A percentile compares a stretch with the other conserved stretches of the same genome.
Evolutionary conservation across 768 basidiomycete genomes (phyloP).

Genomic region (Termitomyces sp.): DNA sequence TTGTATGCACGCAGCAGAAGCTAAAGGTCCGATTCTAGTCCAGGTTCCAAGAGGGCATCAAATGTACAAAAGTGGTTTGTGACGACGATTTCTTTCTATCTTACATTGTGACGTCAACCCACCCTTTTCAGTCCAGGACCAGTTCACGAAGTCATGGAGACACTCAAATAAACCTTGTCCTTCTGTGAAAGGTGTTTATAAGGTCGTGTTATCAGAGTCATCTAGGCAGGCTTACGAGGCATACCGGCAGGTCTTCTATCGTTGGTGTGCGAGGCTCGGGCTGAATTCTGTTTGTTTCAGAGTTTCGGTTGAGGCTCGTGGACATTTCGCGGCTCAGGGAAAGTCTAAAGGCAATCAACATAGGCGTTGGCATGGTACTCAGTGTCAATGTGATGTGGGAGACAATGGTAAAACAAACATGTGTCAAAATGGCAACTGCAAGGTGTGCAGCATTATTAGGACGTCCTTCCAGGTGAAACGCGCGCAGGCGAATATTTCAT

Average conservation of each 20-base stretch:
- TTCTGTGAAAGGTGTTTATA: conserved; percentile 57
- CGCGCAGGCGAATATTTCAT: conserved; percentile 48
- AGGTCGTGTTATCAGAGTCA: conserved; percentile 48
- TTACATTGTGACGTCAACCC: background rate
- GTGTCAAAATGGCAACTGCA: conserved; percentile 53
- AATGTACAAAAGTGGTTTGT: conserved; percentile 63
- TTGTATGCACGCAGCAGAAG: conserved; percentile 52
- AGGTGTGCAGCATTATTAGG: conserved; percentile 59
- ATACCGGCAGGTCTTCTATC: conserved; percentile 43
- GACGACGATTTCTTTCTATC: background rate
- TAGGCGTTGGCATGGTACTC: conserved; percentile 73
- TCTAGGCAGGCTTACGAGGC: conserved; percentile 56
- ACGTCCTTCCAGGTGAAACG: conserved; percentile 65
- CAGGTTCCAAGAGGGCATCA: conserved; percentile 57
- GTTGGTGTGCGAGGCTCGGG: background rate
- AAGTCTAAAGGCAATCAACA: conserved; percentile 66
- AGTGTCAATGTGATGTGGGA: conserved; percentile 59
- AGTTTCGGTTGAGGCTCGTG: conserved; percentile 42
- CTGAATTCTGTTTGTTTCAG: conserved; percentile 24
- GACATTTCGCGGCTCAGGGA: conserved; percentile 41
- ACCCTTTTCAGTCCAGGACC: conserved; percentile 47
- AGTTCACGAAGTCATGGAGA: conserved; percentile 71
- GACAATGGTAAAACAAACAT: conserved; percentile 55
- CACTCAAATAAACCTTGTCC: conserved; percentile 51
- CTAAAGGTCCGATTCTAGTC: conserved; percentile 50